Conservation (phyloP, 148 eudicot genomes). For the Polygonum maritimum region DNA sequence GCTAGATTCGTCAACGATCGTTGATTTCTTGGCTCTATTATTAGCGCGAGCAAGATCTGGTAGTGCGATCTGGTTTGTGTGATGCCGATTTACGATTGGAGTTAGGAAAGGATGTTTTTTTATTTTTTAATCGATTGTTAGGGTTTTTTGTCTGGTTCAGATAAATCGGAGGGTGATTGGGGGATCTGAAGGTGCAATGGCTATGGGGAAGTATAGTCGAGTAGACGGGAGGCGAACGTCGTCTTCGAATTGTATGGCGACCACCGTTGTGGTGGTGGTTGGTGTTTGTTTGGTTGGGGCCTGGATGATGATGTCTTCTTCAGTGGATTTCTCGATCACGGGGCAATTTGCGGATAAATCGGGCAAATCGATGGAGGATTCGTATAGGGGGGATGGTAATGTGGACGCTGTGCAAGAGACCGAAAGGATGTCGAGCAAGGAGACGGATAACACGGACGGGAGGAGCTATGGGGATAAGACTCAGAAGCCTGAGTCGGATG, state of each 20-base stretch:
- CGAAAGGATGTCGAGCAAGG: slow-evolving; percentile 8
- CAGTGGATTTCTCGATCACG: slow-evolving; percentile 15
- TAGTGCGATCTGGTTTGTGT: background rate
- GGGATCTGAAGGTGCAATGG: slow-evolving; percentile 24
- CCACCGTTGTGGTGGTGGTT: slow-evolving; percentile 34
- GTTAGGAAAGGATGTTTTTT: background rate
- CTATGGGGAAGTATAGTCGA: slow-evolving; percentile 44
- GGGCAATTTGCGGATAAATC: slow-evolving; percentile 9
- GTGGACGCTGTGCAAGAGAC: slow-evolving; percentile 13
- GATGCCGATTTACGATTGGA: background rate
- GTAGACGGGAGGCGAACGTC: slow-evolving; percentile 41
- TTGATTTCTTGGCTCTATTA: background rate
- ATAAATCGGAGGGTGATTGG: background rate
- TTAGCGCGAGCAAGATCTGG: background rate
- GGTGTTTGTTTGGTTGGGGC: slow-evolving; percentile 48
- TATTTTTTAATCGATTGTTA: background rate
- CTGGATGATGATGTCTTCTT: slow-evolving; percentile 50
- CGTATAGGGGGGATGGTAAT: slow-evolving; percentile 18
- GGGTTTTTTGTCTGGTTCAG: background rate
- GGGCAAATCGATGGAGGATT: slow-evolving; percentile 24
- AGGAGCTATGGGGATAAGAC: slow-evolving; percentile 16
- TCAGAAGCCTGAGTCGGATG: slow-evolving; percentile 18
- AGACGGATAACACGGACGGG: slow-evolving; percentile 18
- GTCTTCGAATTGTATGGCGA: slow-evolving; percentile 27
- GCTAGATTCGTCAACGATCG: background rate